Evolutionary conservation across 108 stramenopile genomes (phyloP).

Genomic region (Conticribra guillardii): DNA sequence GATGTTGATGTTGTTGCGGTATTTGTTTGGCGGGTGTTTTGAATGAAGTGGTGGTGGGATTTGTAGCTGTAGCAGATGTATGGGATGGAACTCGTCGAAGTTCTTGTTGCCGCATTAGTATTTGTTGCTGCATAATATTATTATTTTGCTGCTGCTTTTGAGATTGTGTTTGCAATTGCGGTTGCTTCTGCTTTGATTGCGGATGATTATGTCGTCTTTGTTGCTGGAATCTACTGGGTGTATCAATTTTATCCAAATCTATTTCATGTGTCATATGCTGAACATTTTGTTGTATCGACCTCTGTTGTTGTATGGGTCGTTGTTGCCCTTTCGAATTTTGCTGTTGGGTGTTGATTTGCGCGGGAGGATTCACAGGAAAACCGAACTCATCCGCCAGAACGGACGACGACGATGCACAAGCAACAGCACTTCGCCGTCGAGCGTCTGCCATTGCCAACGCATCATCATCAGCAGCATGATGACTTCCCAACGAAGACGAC

Average conservation of each 20-base stretch:
- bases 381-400: no score
- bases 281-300: no score
- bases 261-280: no score
- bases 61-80: background rate
- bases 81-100: background rate
- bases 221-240: background rate
- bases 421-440: no score
- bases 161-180: background rate
- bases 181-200: background rate
- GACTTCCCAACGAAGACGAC: no score
- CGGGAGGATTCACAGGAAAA: no score
- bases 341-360: no score
- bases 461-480: no score
- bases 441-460: no score
- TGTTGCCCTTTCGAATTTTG: no score
- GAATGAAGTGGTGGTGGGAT: background rate
- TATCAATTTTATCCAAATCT: background rate
- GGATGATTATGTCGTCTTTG: background rate
- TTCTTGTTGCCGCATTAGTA: background rate
- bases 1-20: background rate
- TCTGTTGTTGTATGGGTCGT: no score
- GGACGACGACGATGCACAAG: no score
- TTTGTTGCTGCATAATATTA: background rate
- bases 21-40: background rate
- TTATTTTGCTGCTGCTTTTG: constrained; percentile 1